Evolutionary conservation across 2,329 filamentous ascomycete species (phyloP).

Genomic region (Sporothrix sp.): DNA sequence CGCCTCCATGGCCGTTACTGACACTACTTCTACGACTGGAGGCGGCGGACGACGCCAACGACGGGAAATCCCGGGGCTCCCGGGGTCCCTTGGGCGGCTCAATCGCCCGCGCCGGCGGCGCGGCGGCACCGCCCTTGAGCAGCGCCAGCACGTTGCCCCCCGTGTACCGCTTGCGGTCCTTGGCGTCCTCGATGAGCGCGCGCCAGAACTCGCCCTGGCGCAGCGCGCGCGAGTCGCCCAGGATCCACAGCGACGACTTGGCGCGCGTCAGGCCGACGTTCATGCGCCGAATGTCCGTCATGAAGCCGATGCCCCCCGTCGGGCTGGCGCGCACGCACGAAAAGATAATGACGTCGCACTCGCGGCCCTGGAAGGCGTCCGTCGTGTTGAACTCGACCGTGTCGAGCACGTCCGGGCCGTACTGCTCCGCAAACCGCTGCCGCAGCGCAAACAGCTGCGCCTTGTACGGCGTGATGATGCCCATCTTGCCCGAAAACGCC

Average conservation of each 20-base stretch:
- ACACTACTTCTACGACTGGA: slow-evolving; percentile 13
- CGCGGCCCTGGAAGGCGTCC: slow-evolving; percentile 93
- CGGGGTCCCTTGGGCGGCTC: not conserved
- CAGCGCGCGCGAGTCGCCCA: slow-evolving; percentile 83
- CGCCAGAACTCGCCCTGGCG: slow-evolving; percentile 86
- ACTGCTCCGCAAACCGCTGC: slow-evolving; percentile 59
- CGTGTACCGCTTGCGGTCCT: slow-evolving; percentile 64
- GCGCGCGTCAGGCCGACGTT: slow-evolving; percentile 96
- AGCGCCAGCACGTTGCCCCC: slow-evolving; percentile 47
- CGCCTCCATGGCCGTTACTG: not conserved
- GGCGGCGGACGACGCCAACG: not conserved
- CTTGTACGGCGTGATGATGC: slow-evolving; percentile 97
- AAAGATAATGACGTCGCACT: slow-evolving; percentile 97
- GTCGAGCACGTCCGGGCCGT: slow-evolving; percentile 64
- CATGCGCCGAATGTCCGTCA: slow-evolving; percentile 97
- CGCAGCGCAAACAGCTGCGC: slow-evolving; percentile 78
- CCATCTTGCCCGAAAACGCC: slow-evolving; percentile 66
- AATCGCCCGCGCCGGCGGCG: not conserved
- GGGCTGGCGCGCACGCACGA: slow-evolving; percentile 90
- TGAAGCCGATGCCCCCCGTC: slow-evolving; percentile 95
- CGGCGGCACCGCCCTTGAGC: slow-evolving; percentile 23
- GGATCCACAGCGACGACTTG: slow-evolving; percentile 91
- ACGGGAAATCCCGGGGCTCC: slow-evolving; percentile 23
- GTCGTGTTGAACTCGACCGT: slow-evolving; percentile 97
- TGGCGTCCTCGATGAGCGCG: slow-evolving; percentile 74